Evolutionary conservation across 2,329 filamentous ascomycete genomes (phyloP), one percentile per base, ranked within the genome.

Genomic region (Remersonia thermophila): DNA sequence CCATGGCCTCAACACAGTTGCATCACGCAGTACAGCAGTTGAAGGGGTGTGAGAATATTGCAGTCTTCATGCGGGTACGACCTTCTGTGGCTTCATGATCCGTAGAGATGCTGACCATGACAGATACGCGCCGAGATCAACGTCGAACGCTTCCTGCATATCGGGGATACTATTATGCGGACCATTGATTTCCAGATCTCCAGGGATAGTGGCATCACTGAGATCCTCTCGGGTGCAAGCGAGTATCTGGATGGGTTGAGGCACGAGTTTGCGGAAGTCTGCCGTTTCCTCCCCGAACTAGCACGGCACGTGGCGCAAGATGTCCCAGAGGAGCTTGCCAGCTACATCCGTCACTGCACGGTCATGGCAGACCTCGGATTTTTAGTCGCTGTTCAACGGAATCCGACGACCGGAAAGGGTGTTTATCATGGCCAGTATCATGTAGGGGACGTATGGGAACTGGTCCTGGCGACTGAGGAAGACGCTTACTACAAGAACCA

Each of bases 341-440:
- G 58, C 20, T 65, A 71, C 40, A 59, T 79, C 11, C 64, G 69
- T 25, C 87, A 87, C 37, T 93, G 93, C 43, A 80, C 91, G 13
- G 94, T 91, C 54, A 81, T 93, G 43, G 89, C 87, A 0, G 86
- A 94, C 50, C 73, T 95, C 27, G 91, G 91, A 0, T 98, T 95
- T 52, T 70, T 95, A 27, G 82, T 86, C 2, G 77, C 80, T 0
- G 77, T 93, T 12, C 69, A 70, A 2, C 56, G 78, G 3, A 72
- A 85, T 46, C 60, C 66, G 11, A 55, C 63, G 2, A 75, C 69
- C 2, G 73, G 74, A 0, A 60, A 66, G 32, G 70, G 73, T 0
- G 61, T 71, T 9, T 87, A 80, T 46, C 67, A 75, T 46, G 83
- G 83, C 1, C 63, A 71, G 39, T 65, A 67, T 0, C 54, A 63